Conservation (phyloP, 371 early-diverging fungal species). For the Haplosporangium sp. region DNA sequence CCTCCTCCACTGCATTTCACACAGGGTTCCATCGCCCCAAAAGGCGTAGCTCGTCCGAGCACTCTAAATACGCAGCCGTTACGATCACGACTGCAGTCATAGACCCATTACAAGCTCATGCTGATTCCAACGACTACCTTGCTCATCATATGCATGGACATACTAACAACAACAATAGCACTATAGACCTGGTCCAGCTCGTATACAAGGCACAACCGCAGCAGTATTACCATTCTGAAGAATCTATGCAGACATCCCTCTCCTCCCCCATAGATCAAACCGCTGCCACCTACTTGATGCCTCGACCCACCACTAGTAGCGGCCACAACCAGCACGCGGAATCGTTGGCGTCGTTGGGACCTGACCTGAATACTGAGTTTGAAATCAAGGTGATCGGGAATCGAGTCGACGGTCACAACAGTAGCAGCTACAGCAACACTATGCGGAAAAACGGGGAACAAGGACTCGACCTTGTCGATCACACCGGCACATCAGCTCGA, state of each 20-base stretch:
- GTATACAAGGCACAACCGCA: too few relatives aligned
- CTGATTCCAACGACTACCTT: too few relatives aligned
- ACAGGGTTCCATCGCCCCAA: conserved; percentile 18
- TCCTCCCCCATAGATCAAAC: background rate
- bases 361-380: conserved; percentile 13
- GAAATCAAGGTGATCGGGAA: conserved; percentile 30
- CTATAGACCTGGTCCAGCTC: too few relatives aligned
- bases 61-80: background rate
- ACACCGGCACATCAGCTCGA: background rate
- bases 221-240: too few relatives aligned
- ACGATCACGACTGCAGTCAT: background rate
- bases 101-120: background rate
- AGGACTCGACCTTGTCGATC: too few relatives aligned
- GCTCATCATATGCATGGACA: too few relatives aligned
- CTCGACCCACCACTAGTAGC: background rate
- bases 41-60: conserved; percentile 16
- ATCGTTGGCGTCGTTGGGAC: conserved; percentile 17
- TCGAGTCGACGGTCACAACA: background rate
- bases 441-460: too few relatives aligned
- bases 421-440: background rate
- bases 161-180: background rate
- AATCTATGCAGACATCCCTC: too few relatives aligned
- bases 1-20: background rate
- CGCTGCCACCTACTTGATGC: background rate
- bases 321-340: background rate